Percentiles rank a stretch among this genome's conserved stretches.
phyloP scores from a whole-genome alignment of 1,284 basidiomycete genomes.

The Ustilago esculenta region DNA sequence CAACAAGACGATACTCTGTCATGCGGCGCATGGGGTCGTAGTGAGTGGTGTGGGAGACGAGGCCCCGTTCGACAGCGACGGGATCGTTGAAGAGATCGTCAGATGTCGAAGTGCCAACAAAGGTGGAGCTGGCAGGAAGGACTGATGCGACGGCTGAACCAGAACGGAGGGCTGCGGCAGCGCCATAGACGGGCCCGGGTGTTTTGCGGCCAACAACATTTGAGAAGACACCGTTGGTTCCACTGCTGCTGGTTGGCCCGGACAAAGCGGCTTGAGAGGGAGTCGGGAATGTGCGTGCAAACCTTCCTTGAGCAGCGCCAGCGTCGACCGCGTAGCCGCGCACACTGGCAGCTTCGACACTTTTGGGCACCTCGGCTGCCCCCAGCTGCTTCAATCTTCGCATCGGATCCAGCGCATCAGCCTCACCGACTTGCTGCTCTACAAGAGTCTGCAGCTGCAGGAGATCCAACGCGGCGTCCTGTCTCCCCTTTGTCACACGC shows the following conservation, averaged over 20 bases:
- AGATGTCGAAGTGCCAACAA: constrained; percentile 7
- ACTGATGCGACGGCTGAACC: constrained; percentile 42
- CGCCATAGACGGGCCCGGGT: constrained; percentile 18
- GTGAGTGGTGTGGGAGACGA: constrained; percentile 20
- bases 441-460: constrained; percentile 53
- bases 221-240: constrained; percentile 21
- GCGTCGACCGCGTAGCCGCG: constrained; percentile 26
- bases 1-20: constrained; percentile 46
- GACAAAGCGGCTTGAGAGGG: constrained; percentile 30
- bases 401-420: constrained; percentile 59
- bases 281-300: constrained; percentile 29
- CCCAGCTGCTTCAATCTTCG: constrained; percentile 26
- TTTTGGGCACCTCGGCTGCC: constrained; percentile 26
- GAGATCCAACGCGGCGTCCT: constrained; percentile 62
- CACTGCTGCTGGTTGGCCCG: neutral
- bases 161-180: constrained; percentile 31
- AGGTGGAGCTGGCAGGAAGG: constrained; percentile 47
- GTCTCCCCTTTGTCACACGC: constrained; percentile 55
- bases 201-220: constrained; percentile 31
- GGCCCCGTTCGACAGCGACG: constrained; percentile 24
- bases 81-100: constrained; percentile 20
- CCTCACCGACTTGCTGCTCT: constrained; percentile 30
- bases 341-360: constrained; percentile 19
- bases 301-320: constrained; percentile 13
- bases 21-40: constrained; percentile 41